Evolutionary conservation across 2,329 filamentous ascomycete species (phyloP), one percentile per base, ranked within the genome.

Genomic region (Capronia coronata): DNA sequence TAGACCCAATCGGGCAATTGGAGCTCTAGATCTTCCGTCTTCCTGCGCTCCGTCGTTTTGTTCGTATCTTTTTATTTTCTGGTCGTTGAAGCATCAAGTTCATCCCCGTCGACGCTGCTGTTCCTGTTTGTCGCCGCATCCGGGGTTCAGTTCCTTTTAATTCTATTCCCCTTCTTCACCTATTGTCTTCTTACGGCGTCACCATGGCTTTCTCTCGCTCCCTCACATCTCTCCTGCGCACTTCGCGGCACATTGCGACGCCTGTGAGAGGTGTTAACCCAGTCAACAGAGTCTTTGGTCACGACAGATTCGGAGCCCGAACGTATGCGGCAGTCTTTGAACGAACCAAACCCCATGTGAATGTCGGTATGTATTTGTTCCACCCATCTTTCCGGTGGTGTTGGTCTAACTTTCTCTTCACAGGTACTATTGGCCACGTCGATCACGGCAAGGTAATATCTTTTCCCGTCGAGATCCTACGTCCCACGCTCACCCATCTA

Each of bases 351-450:
- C 93, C 93, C 52, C 93, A 98, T 71, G 91, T 98, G 61, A 98
- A 98, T 76, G 93, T 98, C 67, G 93, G 93, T 87, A 77, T 61
- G 76, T 52, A 43, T 11, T 43, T 8, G 19, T 7, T 34, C 6
- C 30, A 23, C 32, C 39, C 4, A 25, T 30, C 29, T 16, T 34
- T n/a, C n/a, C 41, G 22, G 11, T 9, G 5, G 9, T 11, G 8
- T 27, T 16, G 16, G 23, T 43, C 25, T 46, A 16, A 22, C 18
- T 18, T 42, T 37, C 23, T 18, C 22, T 30, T 38, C n/a, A n/a
- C 48, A 90, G 86, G 86, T 70, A 98, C 93, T 63, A 98, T 98
- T 74, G 93, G 93, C 64, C 93, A 98, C 78, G 93, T 98, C 74
- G 93, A 98, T 81, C 91, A 98, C 76, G 91, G 91, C 77, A 98